These are phyloP conservation scores for Botrytis fabae DNA, from an alignment of 2,329 filamentous ascomycete genomes.

Conservation along the genomic window DNA sequence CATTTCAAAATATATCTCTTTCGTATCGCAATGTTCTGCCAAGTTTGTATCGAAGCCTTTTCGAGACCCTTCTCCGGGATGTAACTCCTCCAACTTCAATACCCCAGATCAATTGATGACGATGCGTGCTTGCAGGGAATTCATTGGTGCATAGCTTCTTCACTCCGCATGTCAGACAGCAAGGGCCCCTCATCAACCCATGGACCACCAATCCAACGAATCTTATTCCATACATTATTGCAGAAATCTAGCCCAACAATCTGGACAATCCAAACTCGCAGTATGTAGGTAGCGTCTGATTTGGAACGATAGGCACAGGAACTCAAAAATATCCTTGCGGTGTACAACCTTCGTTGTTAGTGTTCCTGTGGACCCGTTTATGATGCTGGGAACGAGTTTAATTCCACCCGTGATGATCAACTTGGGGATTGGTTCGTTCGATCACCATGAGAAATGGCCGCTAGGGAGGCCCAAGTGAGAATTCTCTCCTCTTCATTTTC, in stretches of 20 bases:
- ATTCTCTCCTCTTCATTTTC: neutral
- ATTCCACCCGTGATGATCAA: neutral
- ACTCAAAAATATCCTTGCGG: slow-evolving; percentile 10
- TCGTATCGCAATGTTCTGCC: neutral
- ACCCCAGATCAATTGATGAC: neutral
- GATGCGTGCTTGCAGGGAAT: neutral
- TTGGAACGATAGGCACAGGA: slow-evolving; percentile 5
- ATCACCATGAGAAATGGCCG: neutral
- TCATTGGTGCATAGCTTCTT: neutral
- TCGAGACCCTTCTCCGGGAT: neutral
- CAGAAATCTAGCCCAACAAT: neutral
- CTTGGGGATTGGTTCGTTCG: neutral
- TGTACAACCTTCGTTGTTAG: neutral
- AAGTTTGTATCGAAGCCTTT: neutral
- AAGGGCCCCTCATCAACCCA: neutral
- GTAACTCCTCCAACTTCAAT: neutral
- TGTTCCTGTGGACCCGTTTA: neutral
- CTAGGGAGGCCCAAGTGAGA: neutral
- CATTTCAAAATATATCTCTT: neutral
- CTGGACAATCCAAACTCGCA: neutral
- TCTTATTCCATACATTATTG: neutral
- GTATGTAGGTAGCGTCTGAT: neutral
- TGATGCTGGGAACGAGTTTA: neutral
- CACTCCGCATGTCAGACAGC: neutral
- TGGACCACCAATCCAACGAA: neutral